Base-by-base conservation (phyloP, 805 yeast species). In the Candida sonorensis region DNA sequence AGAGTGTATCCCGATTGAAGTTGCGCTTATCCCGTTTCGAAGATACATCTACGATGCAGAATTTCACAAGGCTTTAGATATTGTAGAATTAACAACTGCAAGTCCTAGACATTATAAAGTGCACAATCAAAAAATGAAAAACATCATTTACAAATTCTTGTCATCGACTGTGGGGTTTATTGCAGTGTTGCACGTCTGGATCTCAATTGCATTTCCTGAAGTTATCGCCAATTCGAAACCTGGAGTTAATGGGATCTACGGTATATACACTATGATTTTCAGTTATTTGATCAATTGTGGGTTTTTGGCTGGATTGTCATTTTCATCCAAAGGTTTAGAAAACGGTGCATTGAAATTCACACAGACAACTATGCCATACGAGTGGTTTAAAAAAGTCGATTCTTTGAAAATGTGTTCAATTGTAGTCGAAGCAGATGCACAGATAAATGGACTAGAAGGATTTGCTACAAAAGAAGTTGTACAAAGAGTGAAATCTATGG, bases 351-450 rank as follows among this genome's bases (percentile, higher is more conserved):
- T 79, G 37, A 66, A 72, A 29, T 83, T 85, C 78, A 69, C 66
- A 29, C 67, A 67, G 39, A 85, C 85, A 4, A 75, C 82, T 0
- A 67, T 77, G 34, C 76, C 80, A 33, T 63, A 69, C 18, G 67
- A 73, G 41, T 77, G 86, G 77, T 77, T 64, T 48, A 57, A 63
- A 36, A 82, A 77, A 51, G 70, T 78, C 14, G 83, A 78, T 44
- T 84, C 81, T 50, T 64, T 82, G 66, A 58, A 70, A 38, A 75
- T 83, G 77, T 67, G 79, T 27, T 62, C 81, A 1, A 67, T 70
- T 44, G 66, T 81, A 20, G 67, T 81, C 20, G 84, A 80, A 38
- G 71, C 81, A 30, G 87, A 84, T 53, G 65, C 76, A 10, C 61
- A 59, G 29, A 51, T 73, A 31, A 69, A 59, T 42, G 75, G 75